A percentile compares a stretch with the other conserved stretches of the same genome.
Evolutionary conservation across 805 yeast species (phyloP).

Genomic region (Yamadazyma phyllophila): DNA sequence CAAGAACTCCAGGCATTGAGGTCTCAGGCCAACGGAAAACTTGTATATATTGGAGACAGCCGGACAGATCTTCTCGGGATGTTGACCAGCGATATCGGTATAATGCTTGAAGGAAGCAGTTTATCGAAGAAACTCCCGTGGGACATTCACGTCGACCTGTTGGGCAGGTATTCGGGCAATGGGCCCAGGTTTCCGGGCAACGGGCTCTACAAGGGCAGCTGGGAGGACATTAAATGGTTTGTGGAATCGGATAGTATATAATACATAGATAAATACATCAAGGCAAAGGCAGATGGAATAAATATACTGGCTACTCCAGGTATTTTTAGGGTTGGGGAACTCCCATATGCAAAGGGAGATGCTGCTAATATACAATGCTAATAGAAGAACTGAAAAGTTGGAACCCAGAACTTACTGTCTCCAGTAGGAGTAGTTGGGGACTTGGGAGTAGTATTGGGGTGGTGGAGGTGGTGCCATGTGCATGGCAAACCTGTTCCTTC

Average conservation of each 20-base stretch:
- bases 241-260: constrained; percentile 7
- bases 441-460: constrained; percentile 6
- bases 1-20: constrained; percentile 15
- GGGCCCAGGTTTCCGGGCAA: neutral
- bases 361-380: constrained; percentile 6
- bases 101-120: constrained; percentile 40
- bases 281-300: too few species aligned
- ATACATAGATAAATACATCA: constrained; percentile 2
- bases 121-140: constrained; percentile 23
- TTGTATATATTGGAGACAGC: constrained; percentile 61
- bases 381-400: neutral
- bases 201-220: constrained; percentile 3
- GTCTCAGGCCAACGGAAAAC: constrained; percentile 10
- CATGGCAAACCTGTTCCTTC: constrained; percentile 6
- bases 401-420: neutral
- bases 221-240: constrained; percentile 5
- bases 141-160: constrained; percentile 7
- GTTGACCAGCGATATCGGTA: constrained; percentile 45
- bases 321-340: neutral
- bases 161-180: neutral
- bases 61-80: constrained; percentile 56
- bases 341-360: neutral
- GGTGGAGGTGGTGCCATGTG: constrained; percentile 13
- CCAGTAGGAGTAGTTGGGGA: constrained; percentile 8
- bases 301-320: too few species aligned